A percentile compares a stretch with the other conserved stretches of the same genome.
Conservation (phyloP, 192 early-diverging fungal genomes). For the Spizellomyces sp. region DNA sequence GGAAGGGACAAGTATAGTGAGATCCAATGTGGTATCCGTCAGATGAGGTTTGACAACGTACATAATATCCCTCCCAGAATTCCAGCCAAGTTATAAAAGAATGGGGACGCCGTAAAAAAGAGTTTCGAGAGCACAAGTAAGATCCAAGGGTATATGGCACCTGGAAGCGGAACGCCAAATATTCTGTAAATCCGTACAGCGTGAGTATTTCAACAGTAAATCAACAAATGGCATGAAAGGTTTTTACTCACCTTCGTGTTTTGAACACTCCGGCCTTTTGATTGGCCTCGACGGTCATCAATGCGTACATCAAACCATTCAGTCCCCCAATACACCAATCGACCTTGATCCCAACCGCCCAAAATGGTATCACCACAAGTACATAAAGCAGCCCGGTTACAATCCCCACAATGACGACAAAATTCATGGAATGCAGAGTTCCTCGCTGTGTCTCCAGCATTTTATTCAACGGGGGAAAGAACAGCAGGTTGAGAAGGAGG, state of each 20-base stretch:
- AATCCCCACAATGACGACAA: background rate
- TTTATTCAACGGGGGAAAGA: conserved; percentile 16
- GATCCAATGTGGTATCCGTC: too few species aligned
- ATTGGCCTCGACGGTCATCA: conserved; percentile 27
- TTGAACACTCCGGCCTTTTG: conserved; percentile 25
- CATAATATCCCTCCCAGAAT: conserved; percentile 25
- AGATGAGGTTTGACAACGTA: background rate
- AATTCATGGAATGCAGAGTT: conserved; percentile 17
- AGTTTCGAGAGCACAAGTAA: conserved; percentile 11
- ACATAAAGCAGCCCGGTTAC: conserved; percentile 7
- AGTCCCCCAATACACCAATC: conserved; percentile 16
- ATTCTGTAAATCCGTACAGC: background rate
- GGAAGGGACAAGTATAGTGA: background rate
- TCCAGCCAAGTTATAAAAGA: conserved; percentile 26
- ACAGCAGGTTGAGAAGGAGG: conserved; percentile 26
- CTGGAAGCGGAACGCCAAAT: conserved; percentile 26
- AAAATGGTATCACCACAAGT: background rate
- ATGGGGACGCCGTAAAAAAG: conserved; percentile 17
- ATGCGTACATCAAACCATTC: conserved; percentile 16
- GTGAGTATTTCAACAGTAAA: background rate
- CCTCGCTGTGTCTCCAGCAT: conserved; percentile 26
- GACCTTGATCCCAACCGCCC: background rate
- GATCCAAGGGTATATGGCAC: conserved; percentile 31
- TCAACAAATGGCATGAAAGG: background rate
- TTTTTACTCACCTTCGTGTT: conserved; percentile 16